These are phyloP conservation scores for Kodamaea suecica DNA, from an alignment of 1,139 yeast genomes.

Conservation along the genomic window DNA sequence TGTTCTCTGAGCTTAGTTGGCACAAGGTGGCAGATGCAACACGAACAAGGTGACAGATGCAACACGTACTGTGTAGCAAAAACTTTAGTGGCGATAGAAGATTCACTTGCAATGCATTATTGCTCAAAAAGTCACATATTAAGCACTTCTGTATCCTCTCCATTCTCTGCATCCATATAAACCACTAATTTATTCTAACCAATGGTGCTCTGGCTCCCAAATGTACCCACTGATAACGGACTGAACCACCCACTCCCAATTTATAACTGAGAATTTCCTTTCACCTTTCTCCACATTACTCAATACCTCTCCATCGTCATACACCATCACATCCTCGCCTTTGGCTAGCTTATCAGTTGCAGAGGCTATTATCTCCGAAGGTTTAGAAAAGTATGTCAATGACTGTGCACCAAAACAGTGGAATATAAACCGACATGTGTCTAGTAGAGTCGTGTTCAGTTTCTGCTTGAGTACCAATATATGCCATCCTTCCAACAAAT, in stretches of 20 bases:
- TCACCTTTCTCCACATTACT: constrained; percentile 7
- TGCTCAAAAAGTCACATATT: no score
- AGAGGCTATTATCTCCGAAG: constrained; percentile 8
- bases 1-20: no score
- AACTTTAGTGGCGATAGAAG: no score
- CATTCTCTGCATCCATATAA: no score
- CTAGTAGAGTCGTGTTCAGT: constrained; percentile 24
- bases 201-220: constrained; percentile 7
- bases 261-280: constrained; percentile 27
- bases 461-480: constrained; percentile 31
- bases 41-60: no score
- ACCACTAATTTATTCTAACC: neutral
- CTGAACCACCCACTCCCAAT: constrained; percentile 79
- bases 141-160: no score
- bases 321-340: constrained; percentile 19
- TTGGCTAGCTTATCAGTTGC: constrained; percentile 3
- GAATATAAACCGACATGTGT: constrained; percentile 44
- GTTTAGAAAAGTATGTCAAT: constrained; percentile 15
- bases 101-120: no score
- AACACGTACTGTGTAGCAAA: no score
- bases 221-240: constrained; percentile 44
- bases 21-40: no score
- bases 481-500: constrained; percentile 27
- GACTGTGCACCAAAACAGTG: constrained; percentile 45
- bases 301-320: constrained; percentile 21